Conservation (phyloP, 1,284 basidiomycete species). For the Cerioporus squamosus region DNA sequence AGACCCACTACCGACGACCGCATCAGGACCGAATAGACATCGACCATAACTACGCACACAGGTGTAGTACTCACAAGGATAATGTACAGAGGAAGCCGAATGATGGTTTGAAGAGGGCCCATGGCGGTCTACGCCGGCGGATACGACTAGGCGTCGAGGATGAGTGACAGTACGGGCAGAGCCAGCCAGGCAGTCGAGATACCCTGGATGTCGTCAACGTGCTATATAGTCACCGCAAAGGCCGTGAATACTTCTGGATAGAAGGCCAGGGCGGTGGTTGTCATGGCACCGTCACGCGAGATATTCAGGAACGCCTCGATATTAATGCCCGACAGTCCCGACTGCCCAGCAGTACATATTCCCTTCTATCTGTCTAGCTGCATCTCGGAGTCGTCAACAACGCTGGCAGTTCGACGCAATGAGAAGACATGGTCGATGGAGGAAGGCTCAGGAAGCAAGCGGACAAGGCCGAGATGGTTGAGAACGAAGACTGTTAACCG, state of each 20-base stretch:
- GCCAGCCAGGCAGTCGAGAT: constrained; percentile 6
- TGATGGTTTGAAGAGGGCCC: constrained; percentile 15
- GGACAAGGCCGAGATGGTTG: too few species aligned
- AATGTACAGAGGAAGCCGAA: constrained; percentile 28
- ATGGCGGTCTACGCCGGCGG: constrained; percentile 25
- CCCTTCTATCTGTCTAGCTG: too few species aligned
- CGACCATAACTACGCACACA: not conserved
- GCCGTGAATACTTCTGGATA: not conserved
- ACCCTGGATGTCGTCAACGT: too few species aligned
- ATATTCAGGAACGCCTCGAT: too few species aligned
- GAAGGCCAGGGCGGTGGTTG: not conserved
- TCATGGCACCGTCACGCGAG: not conserved
- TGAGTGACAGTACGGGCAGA: not conserved
- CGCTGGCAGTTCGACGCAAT: too few species aligned
- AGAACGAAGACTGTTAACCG: too few species aligned
- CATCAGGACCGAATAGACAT: not conserved
- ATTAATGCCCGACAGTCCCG: too few species aligned
- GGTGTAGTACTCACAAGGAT: constrained; percentile 18
- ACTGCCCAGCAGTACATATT: too few species aligned
- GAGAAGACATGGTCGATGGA: too few species aligned
- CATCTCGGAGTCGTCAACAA: too few species aligned
- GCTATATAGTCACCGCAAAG: not conserved
- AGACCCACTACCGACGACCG: constrained; percentile 46
- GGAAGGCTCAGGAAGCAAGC: too few species aligned
- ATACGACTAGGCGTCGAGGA: not conserved